Evolutionary conservation across 257 asterid genomes (phyloP), one percentile per base, ranked within the genome.

Genomic region (Nicotiana sylvestris): DNA sequence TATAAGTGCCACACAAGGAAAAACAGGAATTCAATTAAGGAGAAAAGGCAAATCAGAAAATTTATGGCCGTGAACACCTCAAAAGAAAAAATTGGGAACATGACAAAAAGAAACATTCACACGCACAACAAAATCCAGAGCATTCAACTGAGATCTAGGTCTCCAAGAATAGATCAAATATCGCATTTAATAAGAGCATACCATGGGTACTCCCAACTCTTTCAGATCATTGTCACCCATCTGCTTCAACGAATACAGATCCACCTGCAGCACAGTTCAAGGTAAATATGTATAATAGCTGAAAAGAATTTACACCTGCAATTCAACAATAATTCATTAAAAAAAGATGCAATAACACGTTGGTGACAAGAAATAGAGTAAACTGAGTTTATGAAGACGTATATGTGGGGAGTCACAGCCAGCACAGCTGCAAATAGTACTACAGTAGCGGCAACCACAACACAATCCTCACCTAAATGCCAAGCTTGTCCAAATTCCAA

Each of bases 191-290:
- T 49, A 78, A 76, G 87, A 67, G 30, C 83, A 82, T 94, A 96
- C 99, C 98, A 94, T 92, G 62, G 99, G 99, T 83, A 96, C 86
- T 76, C 99, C 99, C 89, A 94, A 76, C 87, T 91, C 98, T 86
- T 93, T 94, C 81, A 94, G 97, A 87, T 96, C 99, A 80, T 83
- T 82, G 88, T 94, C 98, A 51, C 93, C 84, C 98, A 93, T 94
- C 86, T 95, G 98, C 89, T 87, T 94, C 95, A 96, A 85, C 39
- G 97, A 88, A 85, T 89, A 88, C 98, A 96, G 89, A 87, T 96
- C 99, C 84, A 96, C 98, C 99, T 96, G 93, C 83, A 81, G 21
- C 80, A 76, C 80, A 76, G 46, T 7, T 13, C 80, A 51, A 76
- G 64, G 64, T 51, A 76, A 51, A 51, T 15, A 76, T 32, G 46